Percentiles rank a stretch among this genome's conserved stretches.
Evolutionary conservation across 148 eudicot genomes (phyloP).

Genomic region (Vaccinium darrowii): DNA sequence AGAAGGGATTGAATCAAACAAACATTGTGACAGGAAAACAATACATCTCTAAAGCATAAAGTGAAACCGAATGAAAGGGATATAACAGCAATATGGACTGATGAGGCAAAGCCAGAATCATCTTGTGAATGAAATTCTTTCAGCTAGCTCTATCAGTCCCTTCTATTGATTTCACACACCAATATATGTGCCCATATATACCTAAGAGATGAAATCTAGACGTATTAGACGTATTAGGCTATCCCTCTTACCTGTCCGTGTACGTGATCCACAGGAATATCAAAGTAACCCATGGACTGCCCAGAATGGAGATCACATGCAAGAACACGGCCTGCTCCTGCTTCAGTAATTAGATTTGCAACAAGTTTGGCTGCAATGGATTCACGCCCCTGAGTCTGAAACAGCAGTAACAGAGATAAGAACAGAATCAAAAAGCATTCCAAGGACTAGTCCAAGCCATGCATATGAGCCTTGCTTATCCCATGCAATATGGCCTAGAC

Average conservation of each 20-base stretch:
- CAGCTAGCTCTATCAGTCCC: background rate
- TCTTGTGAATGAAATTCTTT: background rate
- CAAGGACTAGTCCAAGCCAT: background rate
- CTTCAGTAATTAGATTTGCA: conserved; percentile 81
- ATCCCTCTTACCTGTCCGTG: conserved; percentile 71
- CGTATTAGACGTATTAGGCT: conserved; percentile 3
- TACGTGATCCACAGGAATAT: conserved; percentile 95
- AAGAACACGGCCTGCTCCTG: conserved; percentile 92
- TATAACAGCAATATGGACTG: background rate
- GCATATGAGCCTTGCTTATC: background rate
- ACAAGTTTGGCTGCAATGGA: conserved; percentile 93
- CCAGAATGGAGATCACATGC: conserved; percentile 97
- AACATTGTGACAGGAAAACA: background rate
- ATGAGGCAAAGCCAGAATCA: background rate
- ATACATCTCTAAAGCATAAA: background rate
- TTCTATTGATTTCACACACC: background rate
- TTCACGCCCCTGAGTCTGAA: conserved; percentile 95
- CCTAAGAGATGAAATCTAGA: background rate
- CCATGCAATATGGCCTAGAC: background rate
- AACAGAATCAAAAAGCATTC: background rate
- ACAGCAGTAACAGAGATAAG: conserved; percentile 16
- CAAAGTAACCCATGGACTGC: conserved; percentile 96
- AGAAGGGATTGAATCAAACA: background rate
- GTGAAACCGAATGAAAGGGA: background rate
- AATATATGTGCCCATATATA: background rate